Evolutionary conservation across 2,329 filamentous ascomycete genomes (phyloP), one percentile per base, ranked within the genome.

Genomic region (Rutstroemia sp.): DNA sequence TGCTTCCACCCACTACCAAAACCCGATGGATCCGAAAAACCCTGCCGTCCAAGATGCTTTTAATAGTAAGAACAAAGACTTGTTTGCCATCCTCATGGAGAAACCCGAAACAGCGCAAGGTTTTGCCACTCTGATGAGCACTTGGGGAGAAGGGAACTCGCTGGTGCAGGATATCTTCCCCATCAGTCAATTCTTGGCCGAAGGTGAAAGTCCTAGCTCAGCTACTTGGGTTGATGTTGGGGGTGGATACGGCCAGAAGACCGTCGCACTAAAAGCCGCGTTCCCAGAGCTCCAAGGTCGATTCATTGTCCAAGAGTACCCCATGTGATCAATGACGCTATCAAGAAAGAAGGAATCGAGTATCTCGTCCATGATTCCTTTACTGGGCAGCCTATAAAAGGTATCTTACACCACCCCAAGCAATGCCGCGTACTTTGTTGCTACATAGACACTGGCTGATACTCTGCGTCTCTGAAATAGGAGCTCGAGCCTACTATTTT

Each of bases 361-460:
- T 61, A 57, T 19, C 64, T 66, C 58, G 48, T 49, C 19, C 60
- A 67, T 57, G 63, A 67, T 50, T 67, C 67, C 55, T 67, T 65
- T 40, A 58, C 60, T 1, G 58, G 58, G 12, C 64, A 68, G 16
- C 67, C 64, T 5, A 57, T 66, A 16, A 63, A 64, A 64, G 64
- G 67, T 54, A 48, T 4, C 5, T 39, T 16, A 10, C 3, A 23
- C 19, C 16, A 25, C 19, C n/a, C 10, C n/a, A 5, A 17, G 8
- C 42, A 23, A 19, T 25, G 14, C 6, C 1, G 5, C 7, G 16
- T 6, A 51, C n/a, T 25, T 10, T 14, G 6, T 21, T 9, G 12
- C 2, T 5, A 16, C 40, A 36, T 36, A 17, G 1, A 2, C 7
- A 34, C 10, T 4, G 8, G 9, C 23, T 48, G 40, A 39, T 1